phyloP scores from a whole-genome alignment of 352 stramenopile genomes.

The Phytophthora constricta region DNA sequence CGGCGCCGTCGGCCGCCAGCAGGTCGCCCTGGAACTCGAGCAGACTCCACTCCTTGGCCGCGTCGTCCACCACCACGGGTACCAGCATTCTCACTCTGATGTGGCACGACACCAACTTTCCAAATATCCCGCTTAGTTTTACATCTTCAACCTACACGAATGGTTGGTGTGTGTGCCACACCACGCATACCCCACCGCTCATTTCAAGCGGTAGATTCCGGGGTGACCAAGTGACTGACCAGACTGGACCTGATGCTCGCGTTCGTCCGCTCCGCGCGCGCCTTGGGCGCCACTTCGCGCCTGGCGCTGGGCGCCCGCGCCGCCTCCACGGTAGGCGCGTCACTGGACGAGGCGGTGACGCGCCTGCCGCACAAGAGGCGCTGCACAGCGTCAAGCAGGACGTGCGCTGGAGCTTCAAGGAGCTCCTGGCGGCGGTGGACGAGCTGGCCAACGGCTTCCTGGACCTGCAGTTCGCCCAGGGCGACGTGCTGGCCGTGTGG shows the following conservation, averaged over 20 bases:
- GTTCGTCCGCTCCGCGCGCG: constrained; percentile 66
- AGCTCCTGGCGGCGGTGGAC: constrained; percentile 77
- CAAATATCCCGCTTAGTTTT: neutral
- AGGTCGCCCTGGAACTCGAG: constrained; percentile 86
- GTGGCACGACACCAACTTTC: too few relatives aligned
- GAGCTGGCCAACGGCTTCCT: constrained; percentile 83
- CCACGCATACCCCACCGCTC: constrained; percentile 18
- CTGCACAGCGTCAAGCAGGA: constrained; percentile 86
- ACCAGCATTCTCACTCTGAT: constrained; percentile 82
- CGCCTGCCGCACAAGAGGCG: constrained; percentile 88
- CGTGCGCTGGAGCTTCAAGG: constrained; percentile 86
- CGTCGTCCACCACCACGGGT: constrained; percentile 66
- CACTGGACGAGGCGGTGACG: constrained; percentile 77
- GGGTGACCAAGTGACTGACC: constrained; percentile 10
- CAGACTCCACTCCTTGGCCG: constrained; percentile 79
- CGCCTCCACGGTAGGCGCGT: constrained; percentile 69
- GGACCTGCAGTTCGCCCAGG: constrained; percentile 71
- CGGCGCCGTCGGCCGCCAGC: constrained; percentile 33
- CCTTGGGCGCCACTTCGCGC: constrained; percentile 37
- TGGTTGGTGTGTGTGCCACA: neutral
- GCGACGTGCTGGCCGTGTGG: constrained; percentile 85
- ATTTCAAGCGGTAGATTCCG: constrained; percentile 39
- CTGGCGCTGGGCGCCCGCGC: constrained; percentile 42
- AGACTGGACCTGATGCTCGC: constrained; percentile 61
- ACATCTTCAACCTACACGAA: neutral